phyloP scores from a whole-genome alignment of 2,329 filamentous ascomycete genomes.

The Diaporthe sp. region DNA sequence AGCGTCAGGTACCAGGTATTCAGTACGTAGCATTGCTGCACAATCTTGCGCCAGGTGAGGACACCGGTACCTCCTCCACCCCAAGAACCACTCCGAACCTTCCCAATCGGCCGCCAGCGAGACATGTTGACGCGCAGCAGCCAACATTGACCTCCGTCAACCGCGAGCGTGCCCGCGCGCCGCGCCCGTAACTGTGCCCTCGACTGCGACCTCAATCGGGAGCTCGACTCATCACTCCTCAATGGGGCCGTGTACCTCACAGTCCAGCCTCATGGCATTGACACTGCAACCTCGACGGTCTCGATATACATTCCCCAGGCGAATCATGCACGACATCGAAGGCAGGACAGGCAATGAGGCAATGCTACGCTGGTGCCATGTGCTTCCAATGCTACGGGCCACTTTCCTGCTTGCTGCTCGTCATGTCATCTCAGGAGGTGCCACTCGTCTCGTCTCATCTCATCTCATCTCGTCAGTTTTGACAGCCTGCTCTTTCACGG shows the following conservation, averaged over 20 bases:
- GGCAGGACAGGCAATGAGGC: conserved; percentile 10
- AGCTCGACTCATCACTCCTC: background rate
- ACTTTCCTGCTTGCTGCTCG: conserved; percentile 14
- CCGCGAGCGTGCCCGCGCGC: background rate
- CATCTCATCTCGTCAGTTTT: conserved; percentile 23
- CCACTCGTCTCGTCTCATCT: conserved; percentile 26
- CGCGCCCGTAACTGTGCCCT: background rate
- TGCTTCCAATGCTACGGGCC: conserved; percentile 28
- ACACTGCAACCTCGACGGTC: conserved; percentile 26
- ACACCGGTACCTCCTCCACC: background rate
- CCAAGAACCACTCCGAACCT: background rate
- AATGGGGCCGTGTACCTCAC: background rate
- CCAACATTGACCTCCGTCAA: background rate
- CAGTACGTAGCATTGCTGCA: background rate
- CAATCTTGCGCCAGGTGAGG: background rate
- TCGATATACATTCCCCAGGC: conserved; percentile 11
- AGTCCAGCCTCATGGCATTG: conserved; percentile 19
- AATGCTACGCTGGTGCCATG: conserved; percentile 33
- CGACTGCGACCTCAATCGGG: conserved; percentile 10
- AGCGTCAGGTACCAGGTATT: background rate
- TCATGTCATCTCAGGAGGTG: conserved; percentile 30
- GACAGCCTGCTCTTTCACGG: conserved; percentile 9
- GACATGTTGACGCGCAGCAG: background rate
- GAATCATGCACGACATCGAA: conserved; percentile 33
- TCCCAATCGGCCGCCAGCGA: background rate